Conservation (phyloP, 139 green algal species). For the Volvox africanus region DNA sequence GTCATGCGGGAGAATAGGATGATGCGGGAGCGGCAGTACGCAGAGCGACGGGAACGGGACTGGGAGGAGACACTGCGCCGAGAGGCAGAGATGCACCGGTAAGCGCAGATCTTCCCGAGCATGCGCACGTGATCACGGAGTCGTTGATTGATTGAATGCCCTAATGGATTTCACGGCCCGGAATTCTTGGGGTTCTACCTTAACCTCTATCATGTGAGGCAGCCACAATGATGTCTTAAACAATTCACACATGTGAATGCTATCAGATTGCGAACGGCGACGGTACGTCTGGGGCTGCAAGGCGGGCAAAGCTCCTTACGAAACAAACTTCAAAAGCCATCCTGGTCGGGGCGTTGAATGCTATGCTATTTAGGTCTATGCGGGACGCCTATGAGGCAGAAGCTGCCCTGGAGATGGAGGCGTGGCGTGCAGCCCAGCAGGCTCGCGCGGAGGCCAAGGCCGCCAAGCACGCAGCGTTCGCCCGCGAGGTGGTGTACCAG, state of each 20-base stretch:
- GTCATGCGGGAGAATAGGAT: constrained; percentile 75
- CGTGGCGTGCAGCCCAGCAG: constrained; percentile 60
- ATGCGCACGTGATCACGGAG: no score
- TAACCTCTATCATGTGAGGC: no score
- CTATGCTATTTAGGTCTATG: constrained; percentile 33
- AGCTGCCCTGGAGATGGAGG: constrained; percentile 61
- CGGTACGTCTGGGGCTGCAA: no score
- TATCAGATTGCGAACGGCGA: no score
- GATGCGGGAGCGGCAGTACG: constrained; percentile 77
- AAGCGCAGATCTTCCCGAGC: neutral
- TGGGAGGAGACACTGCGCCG: constrained; percentile 65
- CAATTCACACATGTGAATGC: no score
- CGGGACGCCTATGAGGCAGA: constrained; percentile 56
- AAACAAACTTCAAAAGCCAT: no score
- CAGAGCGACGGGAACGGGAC: constrained; percentile 70
- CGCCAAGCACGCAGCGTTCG: constrained; percentile 52
- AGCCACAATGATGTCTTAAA: no score
- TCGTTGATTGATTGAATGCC: no score
- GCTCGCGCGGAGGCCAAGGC: constrained; percentile 56
- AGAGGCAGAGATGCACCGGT: constrained; percentile 71
- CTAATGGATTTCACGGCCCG: no score
- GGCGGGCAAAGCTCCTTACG: no score
- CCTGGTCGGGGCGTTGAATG: no score
- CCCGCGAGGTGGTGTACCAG: constrained; percentile 65
- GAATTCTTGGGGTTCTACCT: no score